These are phyloP conservation scores for Haplosporangium sp. DNA, from an alignment of 371 early-diverging fungal genomes.

Conservation along the genomic window DNA sequence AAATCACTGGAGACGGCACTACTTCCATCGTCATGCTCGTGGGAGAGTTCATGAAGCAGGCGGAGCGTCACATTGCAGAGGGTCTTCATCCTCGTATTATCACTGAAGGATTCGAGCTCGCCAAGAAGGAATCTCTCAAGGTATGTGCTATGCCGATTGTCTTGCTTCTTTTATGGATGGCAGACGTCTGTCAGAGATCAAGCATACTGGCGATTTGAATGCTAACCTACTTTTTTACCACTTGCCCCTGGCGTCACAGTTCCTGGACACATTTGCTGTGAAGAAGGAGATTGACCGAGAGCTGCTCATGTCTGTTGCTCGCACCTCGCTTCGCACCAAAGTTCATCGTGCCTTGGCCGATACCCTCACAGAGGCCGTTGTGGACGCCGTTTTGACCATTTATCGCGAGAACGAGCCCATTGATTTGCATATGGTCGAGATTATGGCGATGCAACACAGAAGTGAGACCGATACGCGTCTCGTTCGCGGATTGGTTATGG, in stretches of 20 bases:
- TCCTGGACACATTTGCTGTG: slow-evolving; percentile 88
- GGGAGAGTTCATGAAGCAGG: slow-evolving; percentile 97
- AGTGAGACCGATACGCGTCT: slow-evolving; percentile 94
- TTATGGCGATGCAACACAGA: slow-evolving; percentile 99
- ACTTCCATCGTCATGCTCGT: slow-evolving; percentile 97
- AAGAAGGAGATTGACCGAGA: slow-evolving; percentile 89
- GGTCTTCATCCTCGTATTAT: slow-evolving; percentile 97
- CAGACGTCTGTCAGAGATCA: neutral
- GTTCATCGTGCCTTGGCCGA: slow-evolving; percentile 92
- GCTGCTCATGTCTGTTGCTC: slow-evolving; percentile 91
- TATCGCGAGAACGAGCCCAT: slow-evolving; percentile 83
- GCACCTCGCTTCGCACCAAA: slow-evolving; percentile 97
- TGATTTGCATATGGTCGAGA: slow-evolving; percentile 99
- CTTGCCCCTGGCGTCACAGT: slow-evolving; percentile 58
- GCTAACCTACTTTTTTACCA: neutral
- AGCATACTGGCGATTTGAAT: neutral
- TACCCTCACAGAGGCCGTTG: slow-evolving; percentile 93
- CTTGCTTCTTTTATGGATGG: neutral
- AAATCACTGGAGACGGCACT: slow-evolving; percentile 99
- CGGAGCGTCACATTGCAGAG: slow-evolving; percentile 95
- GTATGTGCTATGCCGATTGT: slow-evolving; percentile 54
- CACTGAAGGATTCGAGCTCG: slow-evolving; percentile 96
- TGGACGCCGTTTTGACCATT: slow-evolving; percentile 96
- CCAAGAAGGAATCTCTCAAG: slow-evolving; percentile 93
- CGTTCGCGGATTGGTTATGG: slow-evolving; percentile 98